phyloP scores from a whole-genome alignment of 345 rosid species.

The Populus deltoides region DNA sequence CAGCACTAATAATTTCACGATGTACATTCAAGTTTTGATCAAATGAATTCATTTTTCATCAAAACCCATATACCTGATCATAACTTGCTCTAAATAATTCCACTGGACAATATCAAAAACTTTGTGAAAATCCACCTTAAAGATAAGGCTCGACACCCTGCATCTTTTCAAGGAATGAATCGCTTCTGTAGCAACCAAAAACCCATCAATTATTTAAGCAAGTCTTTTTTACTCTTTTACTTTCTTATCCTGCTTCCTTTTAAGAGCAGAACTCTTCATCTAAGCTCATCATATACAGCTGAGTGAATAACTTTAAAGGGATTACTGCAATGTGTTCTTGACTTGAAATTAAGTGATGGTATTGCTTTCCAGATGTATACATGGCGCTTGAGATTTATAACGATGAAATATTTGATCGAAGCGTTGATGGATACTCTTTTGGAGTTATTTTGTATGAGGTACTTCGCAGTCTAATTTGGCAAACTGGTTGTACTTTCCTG shows the following conservation, averaged over 20 bases:
- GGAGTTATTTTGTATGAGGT: conserved; percentile 91
- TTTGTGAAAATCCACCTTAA: no score
- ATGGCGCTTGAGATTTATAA: conserved; percentile 78
- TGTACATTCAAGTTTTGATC: no score
- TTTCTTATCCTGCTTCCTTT: not conserved
- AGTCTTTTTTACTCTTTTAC: conserved; percentile 22
- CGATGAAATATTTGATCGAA: conserved; percentile 60
- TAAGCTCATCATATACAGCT: not conserved
- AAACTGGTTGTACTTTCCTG: not conserved
- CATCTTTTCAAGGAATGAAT: no score
- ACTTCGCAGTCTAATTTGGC: conserved; percentile 1
- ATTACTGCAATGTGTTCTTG: not conserved
- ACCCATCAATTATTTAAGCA: conserved; percentile 31
- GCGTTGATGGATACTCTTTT: conserved; percentile 78
- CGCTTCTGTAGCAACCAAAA: no score
- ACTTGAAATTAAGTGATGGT: conserved; percentile 8
- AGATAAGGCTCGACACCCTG: no score
- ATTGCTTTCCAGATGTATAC: conserved; percentile 50
- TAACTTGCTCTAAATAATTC: no score
- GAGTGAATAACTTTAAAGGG: not conserved
- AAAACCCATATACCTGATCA: no score
- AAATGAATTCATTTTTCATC: no score
- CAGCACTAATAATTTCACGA: no score
- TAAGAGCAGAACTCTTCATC: not conserved
- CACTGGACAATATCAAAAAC: no score